Conservation (phyloP, 2,329 filamentous ascomycete species). For the Parascedosporium putredinis region DNA sequence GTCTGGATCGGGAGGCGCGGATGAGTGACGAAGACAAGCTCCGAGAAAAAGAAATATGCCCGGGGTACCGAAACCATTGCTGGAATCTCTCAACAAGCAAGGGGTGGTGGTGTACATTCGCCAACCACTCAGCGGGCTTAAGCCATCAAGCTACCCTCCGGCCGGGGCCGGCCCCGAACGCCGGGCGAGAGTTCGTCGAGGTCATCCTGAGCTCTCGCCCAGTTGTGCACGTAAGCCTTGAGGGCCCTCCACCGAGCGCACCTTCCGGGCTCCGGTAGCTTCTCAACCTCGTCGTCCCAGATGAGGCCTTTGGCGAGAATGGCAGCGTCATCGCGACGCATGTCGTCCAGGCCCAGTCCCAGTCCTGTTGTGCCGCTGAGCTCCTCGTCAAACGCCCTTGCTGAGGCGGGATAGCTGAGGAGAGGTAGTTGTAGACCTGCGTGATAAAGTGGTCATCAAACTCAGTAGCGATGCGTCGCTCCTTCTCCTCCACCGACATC, state of each 20-base stretch:
- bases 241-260: slow-evolving; percentile 72
- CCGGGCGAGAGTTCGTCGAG: slow-evolving; percentile 63
- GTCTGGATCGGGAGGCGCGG: too few species aligned
- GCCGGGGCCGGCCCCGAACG: slow-evolving; percentile 50
- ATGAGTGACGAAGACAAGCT: too few species aligned
- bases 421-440: slow-evolving; percentile 95
- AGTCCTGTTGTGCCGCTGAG: slow-evolving; percentile 71
- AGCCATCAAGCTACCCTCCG: neutral
- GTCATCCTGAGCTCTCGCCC: slow-evolving; percentile 77
- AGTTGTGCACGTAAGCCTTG: slow-evolving; percentile 74
- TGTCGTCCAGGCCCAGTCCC: slow-evolving; percentile 51
- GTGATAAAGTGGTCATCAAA: slow-evolving; percentile 81
- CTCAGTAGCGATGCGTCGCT: slow-evolving; percentile 48
- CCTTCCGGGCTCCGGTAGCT: slow-evolving; percentile 37
- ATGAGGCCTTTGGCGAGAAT: slow-evolving; percentile 63
- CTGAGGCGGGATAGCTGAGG: slow-evolving; percentile 84
- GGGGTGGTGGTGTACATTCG: too few species aligned
- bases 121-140: neutral
- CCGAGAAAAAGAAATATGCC: too few species aligned
- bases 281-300: slow-evolving; percentile 37
- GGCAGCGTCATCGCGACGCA: slow-evolving; percentile 59
- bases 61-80: too few species aligned
- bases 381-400: slow-evolving; percentile 74
- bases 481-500: slow-evolving; percentile 25
- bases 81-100: too few species aligned